Evolutionary conservation across 345 rosid species (phyloP), one percentile per base, ranked within the genome.

Genomic region (Ricinus communis): DNA sequence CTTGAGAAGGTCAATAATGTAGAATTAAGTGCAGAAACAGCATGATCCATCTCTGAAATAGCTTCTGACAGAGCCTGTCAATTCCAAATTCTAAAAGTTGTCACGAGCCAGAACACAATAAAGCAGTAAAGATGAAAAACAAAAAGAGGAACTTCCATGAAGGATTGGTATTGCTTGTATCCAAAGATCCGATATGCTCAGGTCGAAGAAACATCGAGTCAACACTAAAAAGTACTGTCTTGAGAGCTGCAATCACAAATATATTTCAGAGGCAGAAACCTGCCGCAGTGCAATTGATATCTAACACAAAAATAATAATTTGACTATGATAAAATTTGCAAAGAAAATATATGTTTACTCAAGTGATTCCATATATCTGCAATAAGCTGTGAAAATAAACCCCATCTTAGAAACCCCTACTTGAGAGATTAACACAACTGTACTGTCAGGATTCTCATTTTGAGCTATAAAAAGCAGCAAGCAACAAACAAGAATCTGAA

Each of bases 191-290:
- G 47, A 83, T 78, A 85, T 78, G 89, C 84, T 87, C 79, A 80
- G 74, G 81, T 81, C 71, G 87, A 86, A 79, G 87, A 83, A 90
- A 85, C 90, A 87, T 90, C 83, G 76, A n/a, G n/a, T 90, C 87
- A 79, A 6, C 38, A 76, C 73, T 80, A 84, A 87, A 82, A n/a
- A n/a, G n/a, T n/a, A 80, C 62, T 78, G 87, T 76, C 77, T 79
- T 79, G 84, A 73, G 79, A 87, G 80, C 90, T 86, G 81, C 86
- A 80, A 86, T 84, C 84, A 82, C 74, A 85, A 81, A 73, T 84
- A 76, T 82, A 83, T 88, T 85, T 86, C 83, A 84, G 89, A 78
- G 84, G 81, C 75, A 81, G 80, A 79, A 79, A 55, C 82, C 79
- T 72, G 80, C 77, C 62, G 9, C 69, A 75, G 21, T 25, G 18